Base-by-base conservation (phyloP, 192 early-diverging fungal genomes). In the Umbelopsis vinacea region DNA sequence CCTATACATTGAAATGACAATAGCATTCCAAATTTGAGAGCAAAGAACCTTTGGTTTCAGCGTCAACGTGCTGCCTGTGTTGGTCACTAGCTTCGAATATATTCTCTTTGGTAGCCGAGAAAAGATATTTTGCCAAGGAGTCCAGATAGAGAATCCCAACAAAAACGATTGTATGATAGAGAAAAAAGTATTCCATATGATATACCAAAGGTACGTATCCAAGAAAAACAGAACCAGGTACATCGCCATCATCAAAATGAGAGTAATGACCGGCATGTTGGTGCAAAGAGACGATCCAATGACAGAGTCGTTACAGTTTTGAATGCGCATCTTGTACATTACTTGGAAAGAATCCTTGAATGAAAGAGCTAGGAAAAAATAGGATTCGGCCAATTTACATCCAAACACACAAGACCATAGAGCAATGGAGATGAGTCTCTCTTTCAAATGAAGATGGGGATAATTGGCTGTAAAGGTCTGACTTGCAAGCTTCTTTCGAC, bases 141-240 rank as follows among this genome's bases (percentile, higher is more conserved):
- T 91, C 90, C 90, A 90, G 74, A 92, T 90, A 17, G 92, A 93
- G 19, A 94, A 83, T 22, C 92, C 94, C 7, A 92, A 84, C 29
- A 89, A 85, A 73, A 95, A 92, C 4, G 92, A 89, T 45, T 85
- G 85, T 17, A 83, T 83, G 38, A 94, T 88, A 1, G 93, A 94
- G 57, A 95, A 92, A 33, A 92, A 69, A 1, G 93, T 91, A 72
- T 90, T 92, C 94, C 93, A 94, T 45, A 94, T 89, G 10, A 93
- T 88, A 68, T 93, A 95, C 94, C 94, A 95, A 74, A 95, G 83
- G 67, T 95, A 95, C 0, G 94, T 95, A 71, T 94, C 93, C 63
- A 94, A 80, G 74, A 95, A 95, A 76, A 91, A 94, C 24, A 95
- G 85, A 23, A 89, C 82, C 52, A 93, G 71, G 57, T 92, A 88